Conservation (phyloP, 495 filamentous ascomycete genomes). For the Xylaria curta region DNA sequence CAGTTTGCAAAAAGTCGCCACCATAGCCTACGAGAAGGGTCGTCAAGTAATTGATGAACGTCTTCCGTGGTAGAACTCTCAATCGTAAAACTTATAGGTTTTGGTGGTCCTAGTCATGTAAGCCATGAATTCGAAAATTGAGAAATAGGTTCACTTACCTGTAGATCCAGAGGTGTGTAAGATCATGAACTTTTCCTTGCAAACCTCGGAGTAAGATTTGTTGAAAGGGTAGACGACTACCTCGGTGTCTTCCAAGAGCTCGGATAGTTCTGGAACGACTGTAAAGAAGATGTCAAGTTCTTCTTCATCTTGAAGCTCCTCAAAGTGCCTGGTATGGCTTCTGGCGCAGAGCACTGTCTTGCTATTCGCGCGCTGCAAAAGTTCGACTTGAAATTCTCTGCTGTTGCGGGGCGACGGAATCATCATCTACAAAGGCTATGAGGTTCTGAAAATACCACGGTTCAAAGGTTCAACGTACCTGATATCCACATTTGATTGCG, state of each 20-base stretch:
- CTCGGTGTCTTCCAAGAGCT: background rate
- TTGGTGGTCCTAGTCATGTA: background rate
- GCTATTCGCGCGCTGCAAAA: background rate
- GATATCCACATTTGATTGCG: slow-evolving; percentile 48
- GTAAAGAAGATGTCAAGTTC: background rate
- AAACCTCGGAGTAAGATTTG: background rate
- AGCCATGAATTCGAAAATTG: background rate
- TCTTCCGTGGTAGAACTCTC: background rate
- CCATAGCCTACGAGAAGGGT: background rate
- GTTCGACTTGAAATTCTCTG: background rate
- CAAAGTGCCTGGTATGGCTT: background rate
- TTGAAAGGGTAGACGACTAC: background rate
- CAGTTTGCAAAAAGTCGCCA: slow-evolving; percentile 1
- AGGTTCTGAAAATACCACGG: background rate
- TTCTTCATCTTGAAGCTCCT: background rate
- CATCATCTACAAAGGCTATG: background rate
- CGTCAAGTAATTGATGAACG: background rate
- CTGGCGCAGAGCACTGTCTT: background rate
- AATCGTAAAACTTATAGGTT: slow-evolving; percentile 5
- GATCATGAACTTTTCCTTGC: background rate
- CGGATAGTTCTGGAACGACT: slow-evolving; percentile 1
- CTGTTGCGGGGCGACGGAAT: background rate
- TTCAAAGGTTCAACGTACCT: slow-evolving; percentile 22
- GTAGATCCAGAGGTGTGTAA: slow-evolving; percentile 3
- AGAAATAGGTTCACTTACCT: background rate